These are phyloP conservation scores for Blastocystis sp. DNA, from an alignment of 352 stramenopile genomes.

Conservation along the genomic window DNA sequence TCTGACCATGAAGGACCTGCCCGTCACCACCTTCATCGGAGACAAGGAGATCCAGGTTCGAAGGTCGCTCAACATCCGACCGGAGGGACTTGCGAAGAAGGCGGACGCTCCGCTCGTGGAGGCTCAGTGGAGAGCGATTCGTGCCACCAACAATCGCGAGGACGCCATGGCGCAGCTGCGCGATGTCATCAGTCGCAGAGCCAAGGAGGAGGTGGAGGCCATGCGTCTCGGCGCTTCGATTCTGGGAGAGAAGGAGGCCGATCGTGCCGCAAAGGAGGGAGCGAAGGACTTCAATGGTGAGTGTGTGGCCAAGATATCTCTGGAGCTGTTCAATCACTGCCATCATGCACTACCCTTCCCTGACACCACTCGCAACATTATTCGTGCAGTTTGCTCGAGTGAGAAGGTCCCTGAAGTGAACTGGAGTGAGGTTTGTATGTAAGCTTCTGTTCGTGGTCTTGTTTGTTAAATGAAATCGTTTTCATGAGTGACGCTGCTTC, in stretches of 20 bases:
- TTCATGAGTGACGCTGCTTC: too few species aligned
- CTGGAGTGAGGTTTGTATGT: constrained; percentile 43
- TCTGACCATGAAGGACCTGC: neutral
- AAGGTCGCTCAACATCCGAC: neutral
- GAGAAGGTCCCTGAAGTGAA: neutral
- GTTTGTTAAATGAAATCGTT: too few species aligned
- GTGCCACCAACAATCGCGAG: neutral
- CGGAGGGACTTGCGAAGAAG: neutral
- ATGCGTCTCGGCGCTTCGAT: constrained; percentile 33
- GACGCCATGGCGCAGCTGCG: neutral
- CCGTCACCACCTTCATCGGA: constrained; percentile 1
- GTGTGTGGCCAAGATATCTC: neutral
- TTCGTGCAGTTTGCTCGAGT: neutral
- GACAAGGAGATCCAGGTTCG: neutral
- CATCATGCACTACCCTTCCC: constrained; percentile 14
- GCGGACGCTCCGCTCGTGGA: neutral
- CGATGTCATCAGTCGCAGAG: neutral
- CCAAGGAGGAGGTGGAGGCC: neutral
- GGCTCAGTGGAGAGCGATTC: constrained; percentile 45
- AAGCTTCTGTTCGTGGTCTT: neutral
- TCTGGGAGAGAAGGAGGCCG: constrained; percentile 17
- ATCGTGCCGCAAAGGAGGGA: neutral
- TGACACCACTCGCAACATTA: neutral
- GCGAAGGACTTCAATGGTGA: neutral
- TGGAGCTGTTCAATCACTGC: neutral